Percentiles rank a stretch among this genome's conserved stretches.
These are phyloP conservation scores for Syncephalis plumigaleata DNA, from an alignment of 371 early-diverging fungal genomes.

Conservation along the genomic window DNA sequence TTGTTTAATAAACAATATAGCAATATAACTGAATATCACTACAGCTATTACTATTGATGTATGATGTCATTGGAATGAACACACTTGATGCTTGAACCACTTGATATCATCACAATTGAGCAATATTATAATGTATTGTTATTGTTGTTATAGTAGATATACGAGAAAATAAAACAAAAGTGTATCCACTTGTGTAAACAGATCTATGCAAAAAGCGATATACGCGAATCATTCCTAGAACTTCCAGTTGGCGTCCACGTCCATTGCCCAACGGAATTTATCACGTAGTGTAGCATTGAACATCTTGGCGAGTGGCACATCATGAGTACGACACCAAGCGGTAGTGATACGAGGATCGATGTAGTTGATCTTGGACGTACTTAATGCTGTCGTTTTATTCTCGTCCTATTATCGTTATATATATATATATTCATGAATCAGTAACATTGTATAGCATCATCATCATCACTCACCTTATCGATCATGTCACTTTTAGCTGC, in stretches of 20 bases:
- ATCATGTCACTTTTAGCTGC: slow-evolving; percentile 41
- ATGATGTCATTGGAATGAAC: too few relatives aligned
- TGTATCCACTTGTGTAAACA: too few relatives aligned
- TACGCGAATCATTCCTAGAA: too few relatives aligned
- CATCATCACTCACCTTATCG: slow-evolving; percentile 38
- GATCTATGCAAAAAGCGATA: too few relatives aligned
- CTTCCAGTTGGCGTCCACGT: slow-evolving; percentile 47
- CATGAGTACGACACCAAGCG: slow-evolving; percentile 79
- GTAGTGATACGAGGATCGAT: slow-evolving; percentile 93
- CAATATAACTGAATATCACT: too few relatives aligned
- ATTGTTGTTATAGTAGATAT: too few relatives aligned
- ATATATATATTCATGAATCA: background rate
- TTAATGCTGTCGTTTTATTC: slow-evolving; percentile 89
- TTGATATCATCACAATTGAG: too few relatives aligned
- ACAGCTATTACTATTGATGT: too few relatives aligned
- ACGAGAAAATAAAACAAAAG: too few relatives aligned
- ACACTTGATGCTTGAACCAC: too few relatives aligned
- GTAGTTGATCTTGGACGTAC: slow-evolving; percentile 97
- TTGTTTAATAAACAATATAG: too few relatives aligned
- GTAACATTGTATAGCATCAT: background rate
- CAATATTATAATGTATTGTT: too few relatives aligned
- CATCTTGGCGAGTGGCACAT: slow-evolving; percentile 84
- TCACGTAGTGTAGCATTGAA: slow-evolving; percentile 76
- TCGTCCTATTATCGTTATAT: slow-evolving; percentile 45
- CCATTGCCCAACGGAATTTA: slow-evolving; percentile 94